Percentiles rank a stretch among this genome's conserved stretches.
Conservation (phyloP, 1,284 basidiomycete species). For the Vanrija pseudolonga region DNA sequence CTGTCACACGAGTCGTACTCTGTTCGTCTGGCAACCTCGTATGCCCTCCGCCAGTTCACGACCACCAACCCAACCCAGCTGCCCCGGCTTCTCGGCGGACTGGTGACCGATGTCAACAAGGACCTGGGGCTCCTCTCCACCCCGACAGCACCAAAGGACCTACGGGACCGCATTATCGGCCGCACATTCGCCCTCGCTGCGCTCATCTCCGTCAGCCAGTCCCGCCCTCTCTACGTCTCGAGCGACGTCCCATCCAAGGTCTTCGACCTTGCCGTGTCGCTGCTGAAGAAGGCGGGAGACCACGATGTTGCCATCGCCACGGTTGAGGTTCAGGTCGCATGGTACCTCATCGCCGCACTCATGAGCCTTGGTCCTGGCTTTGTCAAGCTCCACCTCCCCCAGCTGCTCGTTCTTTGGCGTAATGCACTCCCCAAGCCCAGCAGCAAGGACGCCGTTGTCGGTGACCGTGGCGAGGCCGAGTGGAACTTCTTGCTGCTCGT, state of each 20-base stretch:
- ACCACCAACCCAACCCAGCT: constrained; percentile 79
- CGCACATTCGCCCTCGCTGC: constrained; percentile 85
- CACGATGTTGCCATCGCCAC: constrained; percentile 79
- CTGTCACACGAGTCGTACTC: constrained; percentile 83
- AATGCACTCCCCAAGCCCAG: constrained; percentile 95
- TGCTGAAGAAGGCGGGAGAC: constrained; percentile 85
- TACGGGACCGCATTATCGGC: constrained; percentile 70
- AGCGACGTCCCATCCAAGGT: constrained; percentile 89
- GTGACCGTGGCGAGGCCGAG: constrained; percentile 67
- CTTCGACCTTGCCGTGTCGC: constrained; percentile 81
- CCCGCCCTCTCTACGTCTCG: constrained; percentile 87
- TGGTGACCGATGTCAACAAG: constrained; percentile 75
- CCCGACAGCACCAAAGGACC: constrained; percentile 68
- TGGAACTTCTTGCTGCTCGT: constrained; percentile 92
- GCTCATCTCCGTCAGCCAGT: constrained; percentile 77
- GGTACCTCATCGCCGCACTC: constrained; percentile 84
- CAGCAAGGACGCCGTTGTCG: constrained; percentile 69
- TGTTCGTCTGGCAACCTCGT: constrained; percentile 78
- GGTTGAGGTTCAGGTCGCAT: constrained; percentile 88
- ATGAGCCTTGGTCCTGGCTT: constrained; percentile 93
- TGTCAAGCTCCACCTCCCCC: constrained; percentile 84
- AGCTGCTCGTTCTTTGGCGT: constrained; percentile 90
- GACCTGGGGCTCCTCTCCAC: constrained; percentile 55
- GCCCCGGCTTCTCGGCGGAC: constrained; percentile 72
- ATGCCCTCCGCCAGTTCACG: constrained; percentile 86